Base-by-base conservation (phyloP, 805 yeast species). In the Metschnikowia peoriensis region DNA sequence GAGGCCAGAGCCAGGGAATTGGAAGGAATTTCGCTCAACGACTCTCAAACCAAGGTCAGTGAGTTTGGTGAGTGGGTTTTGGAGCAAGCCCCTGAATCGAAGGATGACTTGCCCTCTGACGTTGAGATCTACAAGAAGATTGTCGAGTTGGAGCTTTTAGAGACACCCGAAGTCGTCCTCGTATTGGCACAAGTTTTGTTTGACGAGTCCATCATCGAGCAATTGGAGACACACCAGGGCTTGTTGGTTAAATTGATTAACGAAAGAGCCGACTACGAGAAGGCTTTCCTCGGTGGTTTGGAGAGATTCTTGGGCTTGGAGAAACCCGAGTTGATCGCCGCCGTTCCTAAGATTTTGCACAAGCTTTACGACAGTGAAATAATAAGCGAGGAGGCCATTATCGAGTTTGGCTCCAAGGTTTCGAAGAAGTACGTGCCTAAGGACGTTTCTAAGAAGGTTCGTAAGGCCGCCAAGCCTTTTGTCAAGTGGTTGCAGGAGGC, bases 381-480 rank as follows among this genome's bases (percentile, higher is more conserved):
- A 54, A 75, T 89, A 46, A 82, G 89, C 46, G 99, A 94, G 74
- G 97, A 88, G 52, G 88, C 82, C 41, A 80, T 90, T 47, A 69
- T 79, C 62, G 81, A 81, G 45, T 94, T 97, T 90, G 97, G 97
- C 65, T 81, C 93, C 48, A 91, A 84, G 72, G 92, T 89, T 46
- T 88, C 96, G 49, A 91, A 91, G 78, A 92, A 91, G 72, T 94
- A 86, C 65, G 97, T 94, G 55, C 88, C 96, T 56, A 94, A 93
- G 76, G 96, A 90, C 44, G 79, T 84, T 35, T 86, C 96, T 49
- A 93, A 93, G 77, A 93, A 89, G 80, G 96, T 92, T 47, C 88
- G 97, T 73, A 89, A 85, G 73, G 94, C 97, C 44, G 97, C 97
- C 55, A 92, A 91, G 74, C 96, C 98, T 32, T 94, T 94, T 75